Base-by-base conservation (phyloP, 2,329 filamentous ascomycete species). In the Exophiala sideris region DNA sequence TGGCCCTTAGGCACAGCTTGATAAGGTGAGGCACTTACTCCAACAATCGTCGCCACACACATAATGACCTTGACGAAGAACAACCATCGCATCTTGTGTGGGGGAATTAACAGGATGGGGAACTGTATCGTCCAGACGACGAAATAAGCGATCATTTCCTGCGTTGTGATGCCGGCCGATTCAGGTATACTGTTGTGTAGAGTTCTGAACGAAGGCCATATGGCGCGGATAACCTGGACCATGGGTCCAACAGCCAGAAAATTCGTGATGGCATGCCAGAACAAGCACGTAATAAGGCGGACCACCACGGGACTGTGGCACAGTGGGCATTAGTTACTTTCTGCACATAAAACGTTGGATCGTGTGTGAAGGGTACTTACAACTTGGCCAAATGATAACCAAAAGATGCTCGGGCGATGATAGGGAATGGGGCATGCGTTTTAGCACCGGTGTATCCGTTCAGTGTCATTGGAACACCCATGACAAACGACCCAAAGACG, bases 301-400 rank as follows among this genome's bases (percentile, higher is more conserved):
- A 75, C 78, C 2, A 81, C 63, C 48, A 82, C 78, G n/a, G 77
- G 73, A 35, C 24, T 29, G 24, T 29, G 7, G 24, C 24, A 8
- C 24, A 29, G 24, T 29, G 24, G 24, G 24, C 7, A 29, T 29
- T 8, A 29, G 24, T 29, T 8, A 29, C 24, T 29, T 29, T 29
- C 24, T 29, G 24, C 2, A 29, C 24, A 29, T 29, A 29, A 29
- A 29, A 29, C 24, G 7, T 29, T 5, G 24, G 24, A 29, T 4
- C 1, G 24, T 29, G 4, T 3, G 24, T 29, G 7, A 29, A 29
- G 1, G 7, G 24, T 1, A 29, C 24, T 4, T 29, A 29, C 24
- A 82, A 69, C 60, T 79, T 79, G n/a, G 76, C 78, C 42, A 79
- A 78, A 71, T 75, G 80, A 67, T 80, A 82, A 0, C 80, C 80